Base-by-base conservation (phyloP, 306 rosid species). In the Prunus armeniaca region DNA sequence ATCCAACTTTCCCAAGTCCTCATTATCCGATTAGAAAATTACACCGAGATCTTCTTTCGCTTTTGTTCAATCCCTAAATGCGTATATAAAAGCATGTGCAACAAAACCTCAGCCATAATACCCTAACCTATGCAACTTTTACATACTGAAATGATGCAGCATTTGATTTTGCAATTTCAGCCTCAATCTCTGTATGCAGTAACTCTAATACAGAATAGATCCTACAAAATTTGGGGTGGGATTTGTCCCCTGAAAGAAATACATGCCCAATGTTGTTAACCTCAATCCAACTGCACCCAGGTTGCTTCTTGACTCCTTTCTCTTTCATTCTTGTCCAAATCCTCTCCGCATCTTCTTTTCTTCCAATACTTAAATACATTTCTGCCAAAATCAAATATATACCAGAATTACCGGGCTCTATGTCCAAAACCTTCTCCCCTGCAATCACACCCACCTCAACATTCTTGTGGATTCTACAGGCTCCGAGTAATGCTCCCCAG, bases 401-500 rank as follows among this genome's bases (percentile, higher is more conserved):
- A 41, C 87, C 87, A 55, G 92, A 84, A 73, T 88, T 84, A 9
- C n/a, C 19, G 58, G 90, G 90, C 55, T 88, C 87, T 28, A 63
- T 55, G 9, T 82, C 88, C 75, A 86, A 74, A 73, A 82, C 43
- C 78, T 71, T 83, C 78, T 81, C 81, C n/a, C 86, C 87, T 0
- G 86, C 89, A 71, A 83, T 67, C 83, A 71, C 69, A 24, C 85
- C 86, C 11, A 77, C 72, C 73, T 83, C 82, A 60, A 70, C 78
- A 25, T 86, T 88, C 55, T 79, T 84, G 61, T 88, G 87, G 71
- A 83, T 83, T 81, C 92, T 77, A 74, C 89, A 83, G 17, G 89
- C 89, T 27, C 91, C 86, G 19, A 88, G 84, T 58, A 88, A 65
- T n/a, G 91, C 91, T 19, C 91, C 91, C 89, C 88, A 86, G 25